Conservation (phyloP, 176 grass and related monocot genomes). For the Tillandsia fasciculata region DNA sequence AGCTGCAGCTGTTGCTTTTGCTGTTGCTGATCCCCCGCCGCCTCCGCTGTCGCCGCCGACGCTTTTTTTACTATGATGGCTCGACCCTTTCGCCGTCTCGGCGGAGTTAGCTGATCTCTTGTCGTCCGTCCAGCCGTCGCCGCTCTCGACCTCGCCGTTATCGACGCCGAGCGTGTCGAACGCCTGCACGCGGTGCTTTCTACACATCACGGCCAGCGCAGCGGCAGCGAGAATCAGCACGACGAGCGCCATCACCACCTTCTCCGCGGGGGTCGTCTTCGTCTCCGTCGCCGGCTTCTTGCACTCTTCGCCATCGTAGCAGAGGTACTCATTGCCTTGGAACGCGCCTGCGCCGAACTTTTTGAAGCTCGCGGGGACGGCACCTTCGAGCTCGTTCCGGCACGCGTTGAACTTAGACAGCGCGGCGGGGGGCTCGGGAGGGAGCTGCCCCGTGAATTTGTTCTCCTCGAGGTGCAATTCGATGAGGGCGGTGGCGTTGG, state of each 20-base stretch:
- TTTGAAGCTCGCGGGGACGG: slow-evolving; percentile 45
- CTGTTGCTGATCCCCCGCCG: neutral
- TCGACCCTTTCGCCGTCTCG: neutral
- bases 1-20: neutral
- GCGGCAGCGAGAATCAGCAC: slow-evolving; percentile 5
- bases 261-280: neutral
- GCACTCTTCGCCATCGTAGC: slow-evolving; percentile 30
- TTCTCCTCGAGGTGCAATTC: slow-evolving; percentile 66
- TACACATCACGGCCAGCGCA: slow-evolving; percentile 8
- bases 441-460: slow-evolving; percentile 44
- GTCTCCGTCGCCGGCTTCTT: neutral
- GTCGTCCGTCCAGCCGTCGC: too few relatives aligned
- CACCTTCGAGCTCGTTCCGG: slow-evolving; percentile 57
- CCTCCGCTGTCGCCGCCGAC: too few relatives aligned
- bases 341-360: slow-evolving; percentile 54
- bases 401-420: slow-evolving; percentile 56
- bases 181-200: neutral
- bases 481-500: slow-evolving; percentile 35
- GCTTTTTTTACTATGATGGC: neutral
- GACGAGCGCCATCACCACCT: slow-evolving; percentile 2
- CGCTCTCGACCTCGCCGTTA: neutral
- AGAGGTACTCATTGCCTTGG: slow-evolving; percentile 47
- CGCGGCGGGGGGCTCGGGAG: slow-evolving; percentile 20
- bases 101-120: too few relatives aligned
- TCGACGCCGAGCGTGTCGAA: slow-evolving; percentile 21